Percentiles rank a stretch among this genome's conserved stretches.
phyloP scores from a whole-genome alignment of 1,284 basidiomycete genomes.

The Sporisorium iseilematis-ciliati region DNA sequence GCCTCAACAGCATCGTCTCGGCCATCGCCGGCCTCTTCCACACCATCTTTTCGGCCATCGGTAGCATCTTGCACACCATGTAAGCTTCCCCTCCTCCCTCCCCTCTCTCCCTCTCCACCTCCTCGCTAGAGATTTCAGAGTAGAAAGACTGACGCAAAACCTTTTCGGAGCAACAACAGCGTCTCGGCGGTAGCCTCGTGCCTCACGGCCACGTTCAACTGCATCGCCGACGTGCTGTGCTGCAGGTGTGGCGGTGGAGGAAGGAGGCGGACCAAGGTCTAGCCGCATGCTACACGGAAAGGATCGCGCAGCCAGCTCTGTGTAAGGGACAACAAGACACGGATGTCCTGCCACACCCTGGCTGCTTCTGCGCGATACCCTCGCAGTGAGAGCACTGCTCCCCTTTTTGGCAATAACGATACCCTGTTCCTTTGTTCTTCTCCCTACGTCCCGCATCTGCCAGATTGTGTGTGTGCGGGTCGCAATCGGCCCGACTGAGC shows the following conservation, averaged over 20 bases:
- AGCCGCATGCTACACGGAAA: background rate
- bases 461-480: background rate
- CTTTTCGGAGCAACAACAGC: constrained; percentile 6
- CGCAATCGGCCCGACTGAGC: too few species aligned
- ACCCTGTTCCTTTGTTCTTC: background rate
- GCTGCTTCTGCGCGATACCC: too few species aligned
- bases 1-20: constrained; percentile 50
- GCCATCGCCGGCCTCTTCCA: constrained; percentile 50
- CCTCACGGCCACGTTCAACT: constrained; percentile 55
- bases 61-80: constrained; percentile 51
- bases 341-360: too few species aligned
- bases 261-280: constrained; percentile 39
- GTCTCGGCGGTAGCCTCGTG: constrained; percentile 48
- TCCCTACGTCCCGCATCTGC: background rate
- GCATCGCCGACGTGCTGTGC: constrained; percentile 60
- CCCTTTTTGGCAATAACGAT: constrained; percentile 16
- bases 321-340: too few species aligned
- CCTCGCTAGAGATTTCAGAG: too few species aligned
- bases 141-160: constrained; percentile 1
- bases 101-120: too few species aligned
- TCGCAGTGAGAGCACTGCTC: background rate
- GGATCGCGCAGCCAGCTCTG: too few species aligned
- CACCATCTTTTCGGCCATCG: constrained; percentile 56
- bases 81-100: constrained; percentile 20
- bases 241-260: constrained; percentile 52